Base-by-base conservation (phyloP, 2,329 filamentous ascomycete species). In the Fusarium protoensiforme region DNA sequence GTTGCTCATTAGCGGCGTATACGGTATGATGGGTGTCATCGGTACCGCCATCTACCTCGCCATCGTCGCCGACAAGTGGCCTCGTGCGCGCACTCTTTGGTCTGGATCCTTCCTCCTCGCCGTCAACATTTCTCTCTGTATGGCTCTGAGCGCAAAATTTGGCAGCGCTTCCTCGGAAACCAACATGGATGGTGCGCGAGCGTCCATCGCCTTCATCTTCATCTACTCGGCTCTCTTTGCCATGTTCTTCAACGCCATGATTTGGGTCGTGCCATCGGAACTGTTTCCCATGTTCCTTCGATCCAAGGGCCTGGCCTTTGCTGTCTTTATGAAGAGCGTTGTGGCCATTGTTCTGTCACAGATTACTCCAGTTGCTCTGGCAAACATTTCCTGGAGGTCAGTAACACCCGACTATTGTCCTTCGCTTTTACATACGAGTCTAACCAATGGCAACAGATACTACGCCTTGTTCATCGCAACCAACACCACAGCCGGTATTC, bases 1-100 rank as follows among this genome's bases (percentile, higher is more conserved):
- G 27, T 80, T 87, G 5, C 79, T 88, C 18, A 87, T 86, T 29
- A 85, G 85, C 61, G 87, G 85, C 13, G 83, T 83, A 20, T 82
- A 82, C n/a, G 80, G 80, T 10, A 74, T 81, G 24, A 81, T 81
- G 79, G 79, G 75, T 0, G 60, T 81, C 13, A 65, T 79, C 4
- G 79, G 79, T 2, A 78, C 80, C 41, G 65, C 78, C 11, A 76
- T 81, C 38, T 79, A 79, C 56, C 59, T 81, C 10, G 62, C 78
- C 39, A 67, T 74, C 24, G 76, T 81, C 0, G 73, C 78, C 0
- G 80, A 81, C 35, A 70, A 74, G 35, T 81, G 79, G 79, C 73
- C 79, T 5, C 79, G 80, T 35, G 41, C 41, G 1, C 36, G 56
- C 5, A 73, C 65, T 2, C 43, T 73, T 16, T 69, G 66, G 51